phyloP scores from a whole-genome alignment of 352 stramenopile genomes.

The Pythium coloratum region DNA sequence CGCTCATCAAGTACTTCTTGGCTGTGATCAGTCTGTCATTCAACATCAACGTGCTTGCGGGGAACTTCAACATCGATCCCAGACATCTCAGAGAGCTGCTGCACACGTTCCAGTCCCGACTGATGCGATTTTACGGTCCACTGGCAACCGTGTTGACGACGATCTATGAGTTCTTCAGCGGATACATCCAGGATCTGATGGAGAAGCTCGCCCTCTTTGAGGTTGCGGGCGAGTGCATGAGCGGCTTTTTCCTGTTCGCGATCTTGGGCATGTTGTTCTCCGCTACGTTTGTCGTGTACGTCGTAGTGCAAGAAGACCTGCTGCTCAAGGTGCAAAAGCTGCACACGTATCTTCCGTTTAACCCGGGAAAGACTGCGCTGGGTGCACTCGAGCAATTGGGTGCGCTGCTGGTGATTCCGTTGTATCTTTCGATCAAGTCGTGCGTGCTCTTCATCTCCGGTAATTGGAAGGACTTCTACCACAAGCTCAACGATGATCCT shows the following conservation, averaged over 20 bases:
- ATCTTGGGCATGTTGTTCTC: constrained; percentile 35
- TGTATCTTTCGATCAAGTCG: constrained; percentile 60
- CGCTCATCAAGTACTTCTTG: constrained; percentile 50
- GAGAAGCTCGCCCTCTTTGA: constrained; percentile 34
- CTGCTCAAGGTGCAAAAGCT: constrained; percentile 59
- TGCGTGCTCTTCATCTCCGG: constrained; percentile 57
- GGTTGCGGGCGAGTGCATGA: constrained; percentile 35
- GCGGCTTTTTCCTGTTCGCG: constrained; percentile 39
- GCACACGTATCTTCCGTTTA: constrained; percentile 41
- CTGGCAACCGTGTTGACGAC: constrained; percentile 26
- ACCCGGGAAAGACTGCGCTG: constrained; percentile 33
- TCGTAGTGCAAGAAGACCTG: constrained; percentile 62
- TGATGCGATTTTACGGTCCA: constrained; percentile 32
- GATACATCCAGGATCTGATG: constrained; percentile 36
- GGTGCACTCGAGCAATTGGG: constrained; percentile 46
- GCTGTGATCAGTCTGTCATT: constrained; percentile 58
- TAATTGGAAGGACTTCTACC: constrained; percentile 40
- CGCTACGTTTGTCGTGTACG: constrained; percentile 49
- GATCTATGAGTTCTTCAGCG: constrained; percentile 43
- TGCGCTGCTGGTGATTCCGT: constrained; percentile 49
- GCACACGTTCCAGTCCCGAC: constrained; percentile 19
- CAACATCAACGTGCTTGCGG: constrained; percentile 53
- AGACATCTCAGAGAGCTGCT: constrained; percentile 24
- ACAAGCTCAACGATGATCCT: constrained; percentile 18
- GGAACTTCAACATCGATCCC: constrained; percentile 34